A percentile compares a stretch with the other conserved stretches of the same genome.
These are phyloP conservation scores for Pseudonectria foliicola DNA, from an alignment of 2,329 filamentous ascomycete species.

Conservation along the genomic window DNA sequence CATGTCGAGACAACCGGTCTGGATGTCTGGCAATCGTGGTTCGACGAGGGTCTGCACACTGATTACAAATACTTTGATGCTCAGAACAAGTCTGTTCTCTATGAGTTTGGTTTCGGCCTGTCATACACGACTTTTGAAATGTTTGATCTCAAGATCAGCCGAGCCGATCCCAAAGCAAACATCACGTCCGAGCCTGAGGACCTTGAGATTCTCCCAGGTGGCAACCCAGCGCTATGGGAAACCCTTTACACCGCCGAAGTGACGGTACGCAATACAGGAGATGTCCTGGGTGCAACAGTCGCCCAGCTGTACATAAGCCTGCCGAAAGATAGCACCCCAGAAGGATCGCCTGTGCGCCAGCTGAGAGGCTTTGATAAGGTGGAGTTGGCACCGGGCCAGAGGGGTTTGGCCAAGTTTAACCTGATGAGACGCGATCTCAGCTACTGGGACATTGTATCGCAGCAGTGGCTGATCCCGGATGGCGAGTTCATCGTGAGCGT, in stretches of 20 bases:
- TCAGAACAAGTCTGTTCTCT: slow-evolving; percentile 40
- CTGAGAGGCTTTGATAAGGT: slow-evolving; percentile 42
- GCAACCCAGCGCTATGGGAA: slow-evolving; percentile 45
- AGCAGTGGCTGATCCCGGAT: slow-evolving; percentile 5
- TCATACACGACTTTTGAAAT: slow-evolving; percentile 49
- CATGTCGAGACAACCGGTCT: slow-evolving; percentile 40
- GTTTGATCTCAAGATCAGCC: slow-evolving; percentile 26
- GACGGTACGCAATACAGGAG: no score
- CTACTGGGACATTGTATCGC: slow-evolving; percentile 4
- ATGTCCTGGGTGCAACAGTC: slow-evolving; percentile 36
- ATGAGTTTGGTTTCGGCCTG: slow-evolving; percentile 50
- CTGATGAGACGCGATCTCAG: slow-evolving; percentile 5
- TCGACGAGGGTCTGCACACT: slow-evolving; percentile 43
- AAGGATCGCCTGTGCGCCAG: slow-evolving; percentile 30
- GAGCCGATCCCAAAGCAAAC: no score
- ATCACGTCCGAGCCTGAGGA: no score
- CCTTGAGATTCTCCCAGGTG: no score
- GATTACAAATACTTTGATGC: slow-evolving; percentile 51
- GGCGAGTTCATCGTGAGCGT: slow-evolving; percentile 3
- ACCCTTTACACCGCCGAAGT: no score
- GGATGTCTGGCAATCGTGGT: slow-evolving; percentile 43
- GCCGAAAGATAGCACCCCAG: slow-evolving; percentile 19
- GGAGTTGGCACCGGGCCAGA: not conserved
- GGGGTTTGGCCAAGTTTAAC: not conserved
- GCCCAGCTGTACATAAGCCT: slow-evolving; percentile 43